A percentile compares a stretch with the other conserved stretches of the same genome.
These are phyloP conservation scores for Nosema muscidifuracis DNA, from an alignment of 371 early-diverging fungal genomes.

Conservation along the genomic window DNA sequence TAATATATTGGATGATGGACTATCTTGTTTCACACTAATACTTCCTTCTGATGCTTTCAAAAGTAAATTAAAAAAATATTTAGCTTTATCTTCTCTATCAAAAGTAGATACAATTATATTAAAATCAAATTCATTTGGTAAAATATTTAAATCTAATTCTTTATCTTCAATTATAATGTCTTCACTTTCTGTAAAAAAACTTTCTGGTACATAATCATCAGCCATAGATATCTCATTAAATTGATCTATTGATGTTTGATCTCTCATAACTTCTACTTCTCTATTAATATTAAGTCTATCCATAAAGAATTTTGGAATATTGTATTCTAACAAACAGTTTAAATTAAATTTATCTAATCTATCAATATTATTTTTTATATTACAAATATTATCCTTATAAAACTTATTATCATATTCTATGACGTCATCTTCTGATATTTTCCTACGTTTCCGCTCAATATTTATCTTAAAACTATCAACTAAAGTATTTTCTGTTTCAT, in stretches of 20 bases:
- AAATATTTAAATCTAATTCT: not conserved
- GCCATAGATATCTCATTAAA: conserved; percentile 3
- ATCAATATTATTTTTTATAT: too few relatives aligned
- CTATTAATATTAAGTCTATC: not conserved
- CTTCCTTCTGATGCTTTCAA: not conserved
- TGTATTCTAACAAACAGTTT: too few relatives aligned
- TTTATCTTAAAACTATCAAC: not conserved
- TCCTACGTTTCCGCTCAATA: not conserved
- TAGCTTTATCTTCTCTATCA: not conserved
- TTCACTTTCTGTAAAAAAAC: not conserved
- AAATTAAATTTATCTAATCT: too few relatives aligned
- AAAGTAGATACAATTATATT: not conserved
- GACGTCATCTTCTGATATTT: conserved; percentile 8
- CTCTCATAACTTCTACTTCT: conserved; percentile 12
- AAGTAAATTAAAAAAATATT: not conserved
- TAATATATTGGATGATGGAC: not conserved
- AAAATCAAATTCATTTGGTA: not conserved
- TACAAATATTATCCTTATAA: conserved; percentile 14
- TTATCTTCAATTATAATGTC: not conserved
- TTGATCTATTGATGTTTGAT: conserved; percentile 1
- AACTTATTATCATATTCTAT: conserved; percentile 1
- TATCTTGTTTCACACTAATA: not conserved
- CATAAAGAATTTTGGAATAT: not conserved
- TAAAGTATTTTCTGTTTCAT: not conserved
- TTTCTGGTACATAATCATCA: not conserved